Base-by-base conservation (phyloP, 306 rosid genomes). In the Quercus aquifolioides region DNA sequence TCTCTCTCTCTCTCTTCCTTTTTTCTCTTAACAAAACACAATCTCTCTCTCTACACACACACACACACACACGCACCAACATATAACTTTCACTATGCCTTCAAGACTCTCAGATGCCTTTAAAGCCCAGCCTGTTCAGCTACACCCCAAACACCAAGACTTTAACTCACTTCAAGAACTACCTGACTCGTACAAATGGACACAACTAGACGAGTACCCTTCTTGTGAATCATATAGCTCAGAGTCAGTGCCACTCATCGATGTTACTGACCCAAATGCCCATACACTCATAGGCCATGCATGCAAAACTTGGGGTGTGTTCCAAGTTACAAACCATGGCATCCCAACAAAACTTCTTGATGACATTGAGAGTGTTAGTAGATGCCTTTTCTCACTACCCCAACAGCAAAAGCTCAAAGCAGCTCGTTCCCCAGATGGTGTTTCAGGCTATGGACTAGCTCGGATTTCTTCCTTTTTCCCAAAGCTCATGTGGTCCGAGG, bases 401-500 rank as follows among this genome's bases (percentile, higher is more conserved):
- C 64, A 79, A 1, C 79, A 84, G 0, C 92, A 91, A 19, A 95
- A 95, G 55, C 92, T 84, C 72, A 89, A 85, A 55, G 99, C 93
- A 0, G 89, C 96, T 43, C 97, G 98, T 8, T 72, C 93, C 12
- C 94, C 97, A 0, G 92, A 90, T 0, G 96, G 90, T 4, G 79
- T 89, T 69, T 76, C 97, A 0, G 98, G 99, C 58, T 95, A 95
- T 13, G 98, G 98, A 9, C 74, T 91, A 1, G 97, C 92, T 26
- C 91, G 98, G 26, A 90, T 95, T 74, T 90, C 96, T 20, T 90
- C 96, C n/a, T 95, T 95, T 84, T 95, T 95, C 88, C 84, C 93
- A 4, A 95, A 95, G 78, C 98, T 87, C 83, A 93, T 95, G 99
- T 93, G 98, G 99, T 93, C 94, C 0, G 99, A 95, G 56, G 97